Conservation (phyloP, 139 green algal genomes). For the Picochlorum costavermella region DNA sequence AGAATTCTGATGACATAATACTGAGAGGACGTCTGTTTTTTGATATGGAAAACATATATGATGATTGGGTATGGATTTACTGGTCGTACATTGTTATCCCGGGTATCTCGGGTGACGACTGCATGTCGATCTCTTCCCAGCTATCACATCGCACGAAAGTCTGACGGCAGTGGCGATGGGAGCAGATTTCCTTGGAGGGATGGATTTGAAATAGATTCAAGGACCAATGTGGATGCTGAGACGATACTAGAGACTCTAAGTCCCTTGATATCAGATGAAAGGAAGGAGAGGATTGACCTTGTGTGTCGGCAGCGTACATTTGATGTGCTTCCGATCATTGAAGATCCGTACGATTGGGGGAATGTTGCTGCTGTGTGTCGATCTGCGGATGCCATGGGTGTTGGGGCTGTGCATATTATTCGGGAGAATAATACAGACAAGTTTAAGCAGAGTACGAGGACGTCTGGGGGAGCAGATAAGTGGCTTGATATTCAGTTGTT, state of each 20-base stretch:
- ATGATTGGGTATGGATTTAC: too few species aligned
- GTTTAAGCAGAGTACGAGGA: constrained; percentile 18
- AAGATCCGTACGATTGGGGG: constrained; percentile 62
- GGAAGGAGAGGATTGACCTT: constrained; percentile 12
- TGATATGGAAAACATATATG: too few species aligned
- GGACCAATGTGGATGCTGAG: neutral
- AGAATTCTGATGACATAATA: too few species aligned
- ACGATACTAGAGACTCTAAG: constrained; percentile 12
- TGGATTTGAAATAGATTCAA: constrained; percentile 4
- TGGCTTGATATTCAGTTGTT: constrained; percentile 60
- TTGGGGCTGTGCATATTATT: constrained; percentile 55
- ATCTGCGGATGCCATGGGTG: constrained; percentile 59
- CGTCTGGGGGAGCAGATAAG: constrained; percentile 55
- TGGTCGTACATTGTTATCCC: too few species aligned
- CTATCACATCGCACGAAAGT: constrained; percentile 4
- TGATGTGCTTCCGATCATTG: constrained; percentile 40
- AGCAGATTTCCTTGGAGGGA: constrained; percentile 7
- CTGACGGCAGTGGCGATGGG: neutral
- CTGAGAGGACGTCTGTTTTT: too few species aligned
- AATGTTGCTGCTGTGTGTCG: constrained; percentile 66
- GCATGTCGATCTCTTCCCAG: neutral
- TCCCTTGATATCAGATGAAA: constrained; percentile 17
- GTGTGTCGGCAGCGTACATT: constrained; percentile 26
- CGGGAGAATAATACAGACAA: constrained; percentile 8
- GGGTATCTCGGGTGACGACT: neutral